A percentile compares a stretch with the other conserved stretches of the same genome.
Evolutionary conservation across 192 early-diverging fungal genomes (phyloP).

Genomic region (Coemansia umbellata): DNA sequence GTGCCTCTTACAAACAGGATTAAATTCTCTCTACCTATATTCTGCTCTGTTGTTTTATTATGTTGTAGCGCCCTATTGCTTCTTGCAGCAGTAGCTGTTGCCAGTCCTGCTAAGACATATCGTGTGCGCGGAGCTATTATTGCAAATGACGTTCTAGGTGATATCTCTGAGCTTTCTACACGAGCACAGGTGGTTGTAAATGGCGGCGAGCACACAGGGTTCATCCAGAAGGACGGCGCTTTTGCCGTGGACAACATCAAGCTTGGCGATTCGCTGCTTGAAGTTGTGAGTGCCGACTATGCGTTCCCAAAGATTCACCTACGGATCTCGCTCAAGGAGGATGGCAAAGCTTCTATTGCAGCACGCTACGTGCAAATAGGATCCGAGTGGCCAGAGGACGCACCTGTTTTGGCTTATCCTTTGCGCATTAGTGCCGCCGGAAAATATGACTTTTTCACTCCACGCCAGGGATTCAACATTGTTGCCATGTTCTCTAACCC

Average conservation of each 20-base stretch:
- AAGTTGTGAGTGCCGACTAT: constrained; percentile 38
- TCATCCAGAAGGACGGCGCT: constrained; percentile 39
- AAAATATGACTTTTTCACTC: constrained; percentile 51
- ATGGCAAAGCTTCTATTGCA: constrained; percentile 40
- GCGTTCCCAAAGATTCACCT: constrained; percentile 50
- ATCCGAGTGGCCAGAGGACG: constrained; percentile 42
- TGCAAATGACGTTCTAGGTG: constrained; percentile 27
- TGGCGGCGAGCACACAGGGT: constrained; percentile 41
- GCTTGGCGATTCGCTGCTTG: constrained; percentile 45
- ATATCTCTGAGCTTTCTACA: constrained; percentile 23
- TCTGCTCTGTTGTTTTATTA: neutral
- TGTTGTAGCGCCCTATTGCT: constrained; percentile 9
- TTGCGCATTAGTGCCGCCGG: constrained; percentile 34
- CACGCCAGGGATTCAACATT: constrained; percentile 60
- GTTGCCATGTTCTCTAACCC: constrained; percentile 60
- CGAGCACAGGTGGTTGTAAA: constrained; percentile 30
- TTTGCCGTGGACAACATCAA: constrained; percentile 43
- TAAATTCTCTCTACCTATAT: no score
- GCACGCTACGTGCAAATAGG: constrained; percentile 47
- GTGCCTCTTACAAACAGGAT: no score
- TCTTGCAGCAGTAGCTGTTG: constrained; percentile 10
- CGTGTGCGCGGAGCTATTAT: constrained; percentile 40
- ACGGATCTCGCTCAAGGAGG: constrained; percentile 32
- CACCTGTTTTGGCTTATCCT: constrained; percentile 44
- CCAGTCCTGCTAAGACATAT: constrained; percentile 31